Evolutionary conservation across 495 filamentous ascomycete species (phyloP).

Genomic region (Talaromyces ruber): DNA sequence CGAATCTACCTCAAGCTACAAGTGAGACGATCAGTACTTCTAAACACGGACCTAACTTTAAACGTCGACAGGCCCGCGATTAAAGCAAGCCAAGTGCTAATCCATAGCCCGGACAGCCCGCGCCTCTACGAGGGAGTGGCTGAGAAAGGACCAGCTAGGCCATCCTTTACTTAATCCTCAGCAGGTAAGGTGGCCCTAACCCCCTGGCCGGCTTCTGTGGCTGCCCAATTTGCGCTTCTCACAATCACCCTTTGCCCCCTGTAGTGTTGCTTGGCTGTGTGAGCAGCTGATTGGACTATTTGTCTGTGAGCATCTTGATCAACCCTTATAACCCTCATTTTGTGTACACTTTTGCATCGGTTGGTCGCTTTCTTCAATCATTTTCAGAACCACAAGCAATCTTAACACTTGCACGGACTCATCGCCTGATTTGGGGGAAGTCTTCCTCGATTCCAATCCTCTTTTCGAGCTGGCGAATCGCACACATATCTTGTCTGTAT

Average conservation of each 20-base stretch:
- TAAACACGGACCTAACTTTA: not conserved
- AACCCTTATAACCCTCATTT: not conserved
- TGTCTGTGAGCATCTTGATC: not conserved
- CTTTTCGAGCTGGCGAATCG: not conserved
- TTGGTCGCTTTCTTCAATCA: not conserved
- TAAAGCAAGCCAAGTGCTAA: not conserved
- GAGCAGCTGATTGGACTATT: not conserved
- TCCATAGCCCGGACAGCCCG: not conserved
- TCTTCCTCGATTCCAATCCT: not conserved
- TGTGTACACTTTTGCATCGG: not conserved
- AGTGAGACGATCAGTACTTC: not conserved
- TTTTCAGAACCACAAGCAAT: not conserved
- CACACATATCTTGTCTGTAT: not conserved
- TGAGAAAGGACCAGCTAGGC: not conserved
- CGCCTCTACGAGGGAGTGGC: not conserved
- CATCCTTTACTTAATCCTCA: not conserved
- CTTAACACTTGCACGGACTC: not conserved
- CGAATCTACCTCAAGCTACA: not conserved
- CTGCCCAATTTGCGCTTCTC: not conserved
- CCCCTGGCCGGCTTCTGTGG: not conserved
- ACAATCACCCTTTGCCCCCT: not conserved
- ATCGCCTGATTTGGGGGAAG: not conserved
- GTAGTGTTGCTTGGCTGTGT: not conserved
- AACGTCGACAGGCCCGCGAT: not conserved
- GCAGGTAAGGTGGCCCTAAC: not conserved